Conservation (phyloP, 1,139 yeast genomes). For the Tardiomyces blankii region DNA sequence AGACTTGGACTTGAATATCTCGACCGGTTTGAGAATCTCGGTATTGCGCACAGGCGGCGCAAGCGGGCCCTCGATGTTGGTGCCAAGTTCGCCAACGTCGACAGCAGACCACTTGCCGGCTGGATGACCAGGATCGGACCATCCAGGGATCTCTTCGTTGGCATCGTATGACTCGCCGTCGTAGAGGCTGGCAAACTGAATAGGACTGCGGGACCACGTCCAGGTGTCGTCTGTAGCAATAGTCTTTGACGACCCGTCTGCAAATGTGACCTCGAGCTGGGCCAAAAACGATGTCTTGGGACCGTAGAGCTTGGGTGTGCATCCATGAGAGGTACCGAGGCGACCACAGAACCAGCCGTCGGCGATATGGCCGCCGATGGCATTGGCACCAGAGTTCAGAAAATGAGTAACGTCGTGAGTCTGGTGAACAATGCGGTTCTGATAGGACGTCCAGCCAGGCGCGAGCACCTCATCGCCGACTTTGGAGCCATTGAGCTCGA, state of each 20-base stretch:
- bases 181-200: slow-evolving; percentile 10
- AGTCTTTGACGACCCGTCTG: slow-evolving; percentile 5
- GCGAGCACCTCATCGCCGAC: slow-evolving; percentile 9
- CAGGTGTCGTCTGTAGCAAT: slow-evolving; percentile 9
- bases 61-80: neutral
- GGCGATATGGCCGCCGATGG: slow-evolving; percentile 10
- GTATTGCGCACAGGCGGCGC: neutral
- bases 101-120: neutral
- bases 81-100: neutral
- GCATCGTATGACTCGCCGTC: slow-evolving; percentile 14
- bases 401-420: slow-evolving; percentile 8
- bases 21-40: neutral
- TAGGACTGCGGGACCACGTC: slow-evolving; percentile 9
- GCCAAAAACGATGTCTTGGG: slow-evolving; percentile 9
- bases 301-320: slow-evolving; percentile 11
- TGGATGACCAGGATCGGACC: slow-evolving; percentile 3
- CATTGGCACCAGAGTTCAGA: slow-evolving; percentile 6
- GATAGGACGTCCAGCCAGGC: slow-evolving; percentile 12
- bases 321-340: slow-evolving; percentile 11
- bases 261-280: slow-evolving; percentile 8
- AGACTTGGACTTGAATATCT: neutral
- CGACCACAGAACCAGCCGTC: slow-evolving; percentile 14
- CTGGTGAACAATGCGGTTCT: slow-evolving; percentile 8
- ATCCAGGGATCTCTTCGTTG: slow-evolving; percentile 5
- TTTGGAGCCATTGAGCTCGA: slow-evolving; percentile 8